Base-by-base conservation (phyloP, 2,329 filamentous ascomycete genomes). In the Colletotrichum shisoi region DNA sequence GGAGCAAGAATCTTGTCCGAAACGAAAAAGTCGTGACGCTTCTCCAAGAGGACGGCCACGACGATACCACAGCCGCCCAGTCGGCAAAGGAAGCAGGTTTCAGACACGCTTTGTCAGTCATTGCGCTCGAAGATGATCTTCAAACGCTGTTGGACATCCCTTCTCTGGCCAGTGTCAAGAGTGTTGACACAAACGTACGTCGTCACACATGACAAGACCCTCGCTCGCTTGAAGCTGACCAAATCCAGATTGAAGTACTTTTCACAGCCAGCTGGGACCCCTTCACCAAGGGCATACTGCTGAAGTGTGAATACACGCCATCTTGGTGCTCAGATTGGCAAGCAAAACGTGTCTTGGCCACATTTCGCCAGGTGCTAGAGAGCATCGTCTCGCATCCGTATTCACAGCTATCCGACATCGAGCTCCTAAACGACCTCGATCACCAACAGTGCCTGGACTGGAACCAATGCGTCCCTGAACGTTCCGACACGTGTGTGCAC, bases 191-290 rank as follows among this genome's bases (percentile, higher is more conserved):
- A 46, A 19, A 31, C 11, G 60, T 57, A 27, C 24, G 59, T 56
- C 24, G 59, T 56, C 21, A 19, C 49, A n/a, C 24, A 13, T 13
- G 7, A 4, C 7, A n/a, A 6, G 2, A 19, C 13, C 6, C 2
- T 12, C 2, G 1, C 3, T 11, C 21, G 8, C 37, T 27, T 7
- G 2, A 7, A 19, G 19, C 39, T 57, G 24, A 57, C 40, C 27
- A 1, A 19, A 9, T 21, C n/a, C 24, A 65, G 63, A 27, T 61
- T 6, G 49, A 44, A n/a, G 39, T 34, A 11, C 42, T 61, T 7
- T 62, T 65, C n/a, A 56, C 63, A 6, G 63, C 63, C 9, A 44
- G 39, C 3, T 48, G 42, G 40, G 57, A 65, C 15, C 15, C 58
- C 21, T 48, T 65, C 37, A 46, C 63, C 12, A 58, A 24, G 15